Conservation (phyloP, 108 stramenopile species). For the Stephanodiscus minutulus region DNA sequence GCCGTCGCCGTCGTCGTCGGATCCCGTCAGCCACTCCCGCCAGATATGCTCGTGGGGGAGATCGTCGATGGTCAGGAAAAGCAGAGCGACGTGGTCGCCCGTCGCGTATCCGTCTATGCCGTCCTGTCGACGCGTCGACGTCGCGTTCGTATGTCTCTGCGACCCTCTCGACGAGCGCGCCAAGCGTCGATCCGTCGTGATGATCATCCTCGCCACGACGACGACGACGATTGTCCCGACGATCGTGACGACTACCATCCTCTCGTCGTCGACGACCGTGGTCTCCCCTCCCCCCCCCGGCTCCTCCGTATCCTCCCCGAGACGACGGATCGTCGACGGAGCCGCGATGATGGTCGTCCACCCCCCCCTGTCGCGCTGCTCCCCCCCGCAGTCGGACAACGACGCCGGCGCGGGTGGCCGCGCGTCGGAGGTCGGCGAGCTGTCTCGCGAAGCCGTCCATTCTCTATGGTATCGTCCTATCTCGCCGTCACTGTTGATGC, state of each 20-base stretch:
- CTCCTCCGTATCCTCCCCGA: constrained; percentile 7
- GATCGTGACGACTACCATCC: constrained; percentile 16
- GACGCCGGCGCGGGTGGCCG: constrained; percentile 43
- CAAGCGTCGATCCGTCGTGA: not conserved
- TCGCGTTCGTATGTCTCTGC: constrained; percentile 4
- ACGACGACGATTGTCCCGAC: not conserved
- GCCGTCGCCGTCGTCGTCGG: not conserved
- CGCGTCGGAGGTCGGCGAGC: constrained; percentile 60
- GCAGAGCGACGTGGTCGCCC: constrained; percentile 40
- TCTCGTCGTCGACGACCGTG: constrained; percentile 4
- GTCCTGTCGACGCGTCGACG: not conserved
- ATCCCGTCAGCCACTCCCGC: constrained; percentile 61
- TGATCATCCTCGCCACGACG: constrained; percentile 7
- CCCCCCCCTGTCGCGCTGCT: not conserved
- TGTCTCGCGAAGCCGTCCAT: constrained; percentile 59
- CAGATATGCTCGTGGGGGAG: constrained; percentile 85
- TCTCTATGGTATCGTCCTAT: not conserved
- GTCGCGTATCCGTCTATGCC: not conserved
- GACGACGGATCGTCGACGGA: constrained; percentile 3
- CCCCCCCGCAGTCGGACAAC: constrained; percentile 12
- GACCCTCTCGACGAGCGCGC: not conserved
- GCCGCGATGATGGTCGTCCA: not conserved
- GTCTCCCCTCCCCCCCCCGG: constrained; percentile 18
- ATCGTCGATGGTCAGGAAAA: constrained; percentile 81
- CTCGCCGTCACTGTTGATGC: not conserved